Conservation (phyloP, 2,329 filamentous ascomycete species). For the Diaporthe australafricana region DNA sequence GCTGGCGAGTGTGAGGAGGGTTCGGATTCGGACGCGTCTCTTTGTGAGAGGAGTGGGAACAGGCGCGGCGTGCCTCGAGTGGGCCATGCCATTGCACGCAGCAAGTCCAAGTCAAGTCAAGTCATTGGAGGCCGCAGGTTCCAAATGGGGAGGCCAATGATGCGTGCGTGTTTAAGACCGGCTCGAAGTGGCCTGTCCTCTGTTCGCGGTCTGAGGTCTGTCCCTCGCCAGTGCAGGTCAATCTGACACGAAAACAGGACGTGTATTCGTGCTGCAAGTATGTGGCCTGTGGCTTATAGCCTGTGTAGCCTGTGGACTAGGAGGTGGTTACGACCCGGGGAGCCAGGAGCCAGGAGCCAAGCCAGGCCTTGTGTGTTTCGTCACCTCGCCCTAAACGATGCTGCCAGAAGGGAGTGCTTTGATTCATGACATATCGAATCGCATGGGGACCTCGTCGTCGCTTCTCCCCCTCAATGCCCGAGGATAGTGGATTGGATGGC, state of each 20-base stretch:
- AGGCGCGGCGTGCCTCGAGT: background rate
- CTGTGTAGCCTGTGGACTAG: no score
- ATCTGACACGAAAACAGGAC: constrained; percentile 16
- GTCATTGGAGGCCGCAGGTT: constrained; percentile 15
- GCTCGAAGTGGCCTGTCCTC: background rate
- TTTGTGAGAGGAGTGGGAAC: background rate
- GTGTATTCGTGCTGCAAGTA: background rate
- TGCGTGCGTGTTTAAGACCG: constrained; percentile 23
- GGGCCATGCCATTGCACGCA: background rate
- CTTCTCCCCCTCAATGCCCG: background rate
- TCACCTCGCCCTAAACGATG: background rate
- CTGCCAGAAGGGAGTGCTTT: background rate
- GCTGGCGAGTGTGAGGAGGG: background rate
- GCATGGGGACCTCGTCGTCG: background rate
- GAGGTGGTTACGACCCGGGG: no score
- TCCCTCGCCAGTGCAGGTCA: background rate
- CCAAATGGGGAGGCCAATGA: constrained; percentile 7
- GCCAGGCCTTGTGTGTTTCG: constrained; percentile 1
- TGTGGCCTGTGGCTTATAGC: no score
- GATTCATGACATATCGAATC: constrained; percentile 1
- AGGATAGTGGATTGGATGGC: constrained; percentile 8
- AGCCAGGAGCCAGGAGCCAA: no score
- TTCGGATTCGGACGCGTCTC: constrained; percentile 11
- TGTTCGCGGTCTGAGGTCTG: background rate
- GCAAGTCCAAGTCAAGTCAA: background rate